Percentiles rank a stretch among this genome's conserved stretches.
Evolutionary conservation across 768 basidiomycete genomes (phyloP).

Genomic region (Lactifluus rugatus): DNA sequence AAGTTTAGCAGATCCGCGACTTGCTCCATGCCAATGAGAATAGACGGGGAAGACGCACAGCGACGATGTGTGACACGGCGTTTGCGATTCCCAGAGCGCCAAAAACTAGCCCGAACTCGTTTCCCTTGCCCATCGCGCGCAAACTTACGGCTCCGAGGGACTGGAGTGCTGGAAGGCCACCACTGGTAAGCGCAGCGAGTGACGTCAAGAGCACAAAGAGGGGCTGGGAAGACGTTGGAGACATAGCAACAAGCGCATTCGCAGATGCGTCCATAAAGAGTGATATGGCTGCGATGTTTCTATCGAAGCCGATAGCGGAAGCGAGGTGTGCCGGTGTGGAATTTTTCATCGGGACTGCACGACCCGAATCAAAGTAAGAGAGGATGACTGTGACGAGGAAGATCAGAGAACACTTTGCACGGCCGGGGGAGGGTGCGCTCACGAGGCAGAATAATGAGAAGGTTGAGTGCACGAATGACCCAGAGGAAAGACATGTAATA

Average conservation of each 20-base stretch:
- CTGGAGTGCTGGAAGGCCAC: conserved; percentile 19
- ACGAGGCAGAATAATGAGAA: conserved; percentile 19
- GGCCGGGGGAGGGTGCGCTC: background rate
- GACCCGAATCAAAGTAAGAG: conserved; percentile 13
- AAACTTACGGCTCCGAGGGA: conserved; percentile 20
- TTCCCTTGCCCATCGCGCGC: conserved; percentile 20
- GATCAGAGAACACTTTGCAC: background rate
- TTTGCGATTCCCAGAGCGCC: conserved; percentile 19
- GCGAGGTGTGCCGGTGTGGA: conserved; percentile 3
- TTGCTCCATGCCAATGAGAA: background rate
- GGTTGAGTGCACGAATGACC: conserved; percentile 17
- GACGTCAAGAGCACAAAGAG: conserved; percentile 20
- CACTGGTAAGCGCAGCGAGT: conserved; percentile 18
- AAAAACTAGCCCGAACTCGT: conserved; percentile 19
- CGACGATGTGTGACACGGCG: conserved; percentile 17
- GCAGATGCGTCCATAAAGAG: conserved; percentile 20
- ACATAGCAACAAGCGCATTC: conserved; percentile 16
- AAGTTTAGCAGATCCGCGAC: background rate
- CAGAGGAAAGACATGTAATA: conserved; percentile 21
- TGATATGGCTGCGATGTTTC: conserved; percentile 15
- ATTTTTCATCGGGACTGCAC: background rate
- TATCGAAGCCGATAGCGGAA: conserved; percentile 18
- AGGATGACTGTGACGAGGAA: conserved; percentile 15
- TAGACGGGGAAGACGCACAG: conserved; percentile 6
- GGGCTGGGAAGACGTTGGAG: conserved; percentile 20